Evolutionary conservation across 768 basidiomycete species (phyloP).

Genomic region (Crucibulum laeve): DNA sequence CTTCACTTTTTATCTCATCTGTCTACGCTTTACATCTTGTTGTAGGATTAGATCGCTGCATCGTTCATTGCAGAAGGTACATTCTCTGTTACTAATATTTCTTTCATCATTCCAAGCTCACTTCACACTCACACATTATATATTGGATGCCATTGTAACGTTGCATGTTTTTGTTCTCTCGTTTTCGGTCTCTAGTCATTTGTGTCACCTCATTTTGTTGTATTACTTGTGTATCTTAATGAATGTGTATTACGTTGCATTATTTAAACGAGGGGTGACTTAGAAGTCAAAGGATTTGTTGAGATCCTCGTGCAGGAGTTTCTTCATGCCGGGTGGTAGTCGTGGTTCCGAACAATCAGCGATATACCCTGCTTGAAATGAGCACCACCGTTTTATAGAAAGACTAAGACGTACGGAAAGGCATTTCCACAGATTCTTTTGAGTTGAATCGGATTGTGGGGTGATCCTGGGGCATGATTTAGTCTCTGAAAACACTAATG

Average conservation of each 20-base stretch:
- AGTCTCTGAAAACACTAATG: neutral
- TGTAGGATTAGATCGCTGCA: constrained; percentile 2
- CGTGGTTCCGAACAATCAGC: constrained; percentile 53
- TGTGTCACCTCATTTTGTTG: constrained; percentile 4
- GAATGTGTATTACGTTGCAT: neutral
- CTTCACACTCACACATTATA: neutral
- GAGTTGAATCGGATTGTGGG: constrained; percentile 87
- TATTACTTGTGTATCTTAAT: constrained; percentile 6
- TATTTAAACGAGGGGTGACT: constrained; percentile 8
- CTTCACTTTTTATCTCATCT: no score
- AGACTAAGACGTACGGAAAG: constrained; percentile 65
- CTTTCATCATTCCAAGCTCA: neutral
- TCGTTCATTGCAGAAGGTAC: neutral
- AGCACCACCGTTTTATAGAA: neutral
- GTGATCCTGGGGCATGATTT: constrained; percentile 54
- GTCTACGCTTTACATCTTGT: constrained; percentile 1
- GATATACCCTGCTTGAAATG: constrained; percentile 39
- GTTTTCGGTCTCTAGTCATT: neutral
- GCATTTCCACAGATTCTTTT: constrained; percentile 96
- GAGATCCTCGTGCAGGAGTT: constrained; percentile 80
- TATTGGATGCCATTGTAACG: neutral
- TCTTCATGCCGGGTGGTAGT: constrained; percentile 87
- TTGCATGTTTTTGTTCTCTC: neutral
- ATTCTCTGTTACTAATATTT: neutral
- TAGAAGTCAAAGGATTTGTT: constrained; percentile 84